Conservation (phyloP, 129 eudicot species). For the Deinandra increscens region DNA sequence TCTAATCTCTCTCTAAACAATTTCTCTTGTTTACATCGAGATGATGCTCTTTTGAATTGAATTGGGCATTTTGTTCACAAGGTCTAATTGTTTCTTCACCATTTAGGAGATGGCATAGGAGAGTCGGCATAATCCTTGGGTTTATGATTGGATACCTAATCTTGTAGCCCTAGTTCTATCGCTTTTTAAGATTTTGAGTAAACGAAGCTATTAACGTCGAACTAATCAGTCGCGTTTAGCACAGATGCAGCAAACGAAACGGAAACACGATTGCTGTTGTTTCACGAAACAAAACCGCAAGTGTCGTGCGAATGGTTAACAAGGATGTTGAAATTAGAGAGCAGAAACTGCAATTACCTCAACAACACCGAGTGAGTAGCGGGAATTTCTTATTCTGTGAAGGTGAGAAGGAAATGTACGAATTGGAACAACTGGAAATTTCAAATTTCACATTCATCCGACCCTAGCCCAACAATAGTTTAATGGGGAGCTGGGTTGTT, state of each 20-base stretch:
- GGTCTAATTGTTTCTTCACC: slow-evolving; percentile 44
- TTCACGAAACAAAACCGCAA: slow-evolving; percentile 18
- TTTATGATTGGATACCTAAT: slow-evolving; percentile 47
- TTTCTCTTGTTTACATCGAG: too few relatives aligned
- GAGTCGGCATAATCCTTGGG: slow-evolving; percentile 50
- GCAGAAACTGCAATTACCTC: slow-evolving; percentile 32
- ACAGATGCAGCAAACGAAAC: slow-evolving; percentile 22
- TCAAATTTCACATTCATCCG: too few relatives aligned
- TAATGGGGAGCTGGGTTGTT: too few relatives aligned
- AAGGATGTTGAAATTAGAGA: slow-evolving; percentile 28
- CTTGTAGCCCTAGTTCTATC: slow-evolving; percentile 43
- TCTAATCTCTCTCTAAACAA: too few relatives aligned
- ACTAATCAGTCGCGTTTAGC: slow-evolving; percentile 6
- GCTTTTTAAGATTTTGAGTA: slow-evolving; percentile 35
- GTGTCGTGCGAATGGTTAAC: slow-evolving; percentile 14
- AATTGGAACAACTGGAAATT: slow-evolving; percentile 62
- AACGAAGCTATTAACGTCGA: slow-evolving; percentile 27
- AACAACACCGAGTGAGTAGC: slow-evolving; percentile 39
- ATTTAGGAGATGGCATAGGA: slow-evolving; percentile 33
- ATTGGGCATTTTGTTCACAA: too few relatives aligned
- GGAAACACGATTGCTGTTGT: slow-evolving; percentile 13
- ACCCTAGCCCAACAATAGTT: too few relatives aligned
- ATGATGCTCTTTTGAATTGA: too few relatives aligned
- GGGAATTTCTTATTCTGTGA: slow-evolving; percentile 53
- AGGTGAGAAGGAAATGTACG: slow-evolving; percentile 53